Evolutionary conservation across 257 asterid species (phyloP), one percentile per base, ranked within the genome.

Genomic region (Fraxinus pennsylvanica): DNA sequence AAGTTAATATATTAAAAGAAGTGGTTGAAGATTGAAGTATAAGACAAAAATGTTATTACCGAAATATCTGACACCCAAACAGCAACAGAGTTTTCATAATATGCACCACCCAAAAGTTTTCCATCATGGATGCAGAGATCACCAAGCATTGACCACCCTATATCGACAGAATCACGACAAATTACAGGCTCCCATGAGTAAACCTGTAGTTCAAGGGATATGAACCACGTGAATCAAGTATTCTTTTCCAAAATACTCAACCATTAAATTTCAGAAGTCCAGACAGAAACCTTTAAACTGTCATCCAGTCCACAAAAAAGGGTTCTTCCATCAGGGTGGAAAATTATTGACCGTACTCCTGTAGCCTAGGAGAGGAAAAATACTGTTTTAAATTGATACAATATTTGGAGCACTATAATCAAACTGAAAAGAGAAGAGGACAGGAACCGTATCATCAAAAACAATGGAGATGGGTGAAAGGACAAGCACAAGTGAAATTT

Each of bases 151-250:
- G 99, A 93, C 99, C 98, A 96, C 76, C 98, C 97, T 97, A 96
- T 93, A 77, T 90, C 97, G 85, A 96, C 89, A 59, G 99, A 87
- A 80, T 96, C 97, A 50, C 90, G 98, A 82, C 97, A 96, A 74
- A 90, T 84, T 76, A 90, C 94, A 80, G 99, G 99, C 84, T 96
- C 98, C 99, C 99, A 96, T 35, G 98, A 92, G 90, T 91, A 93
- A 82, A 93, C 97, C 98, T 93, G 84, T 74, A 86, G 78, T 78
- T 77, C 75, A 81, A 80, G 73, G 79, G 75, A 80, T 52, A 82
- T 30, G 38, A 68, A 74, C 70, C 74, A 83, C 63, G 39, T 81
- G 59, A 83, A 45, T 8, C 71, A 33, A 76, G 54, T 22, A 69
- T 65, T 35, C 73, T 74, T 81, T 68, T 27, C 73, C 57, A 66